Evolutionary conservation across 345 rosid genomes (phyloP).

Genomic region (Angophora floribunda): DNA sequence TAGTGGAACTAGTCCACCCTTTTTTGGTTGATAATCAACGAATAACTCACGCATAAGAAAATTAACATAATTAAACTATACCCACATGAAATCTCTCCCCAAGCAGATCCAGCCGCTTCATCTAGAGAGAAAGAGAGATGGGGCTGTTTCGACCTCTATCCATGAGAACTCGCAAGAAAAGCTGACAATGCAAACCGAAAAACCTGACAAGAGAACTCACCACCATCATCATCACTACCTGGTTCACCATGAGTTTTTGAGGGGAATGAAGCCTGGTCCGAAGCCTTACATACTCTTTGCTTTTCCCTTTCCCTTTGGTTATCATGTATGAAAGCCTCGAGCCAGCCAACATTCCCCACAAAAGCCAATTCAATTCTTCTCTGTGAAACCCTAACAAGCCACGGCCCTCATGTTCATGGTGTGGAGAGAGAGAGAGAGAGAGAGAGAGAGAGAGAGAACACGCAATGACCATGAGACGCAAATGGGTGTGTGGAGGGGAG

Average conservation of each 20-base stretch:
- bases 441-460: background rate
- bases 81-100: background rate
- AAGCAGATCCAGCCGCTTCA: background rate
- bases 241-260: conserved; percentile 3
- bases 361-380: background rate
- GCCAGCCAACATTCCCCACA: conserved; percentile 37
- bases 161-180: background rate
- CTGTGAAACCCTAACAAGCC: background rate
- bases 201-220: background rate
- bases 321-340: conserved; percentile 15
- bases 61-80: background rate
- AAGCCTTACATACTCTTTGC: conserved; percentile 3
- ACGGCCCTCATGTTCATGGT: background rate
- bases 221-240: background rate
- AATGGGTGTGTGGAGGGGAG: background rate
- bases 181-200: background rate
- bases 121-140: background rate
- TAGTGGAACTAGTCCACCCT: background rate
- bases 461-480: background rate
- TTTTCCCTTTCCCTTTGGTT: background rate
- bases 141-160: background rate
- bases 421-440: background rate
- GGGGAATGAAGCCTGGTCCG: conserved; percentile 53
- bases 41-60: background rate
- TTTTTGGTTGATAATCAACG: background rate